Evolutionary conservation across 2,329 filamentous ascomycete genomes (phyloP), one percentile per base, ranked within the genome.

Genomic region (Fusarium sp.): DNA sequence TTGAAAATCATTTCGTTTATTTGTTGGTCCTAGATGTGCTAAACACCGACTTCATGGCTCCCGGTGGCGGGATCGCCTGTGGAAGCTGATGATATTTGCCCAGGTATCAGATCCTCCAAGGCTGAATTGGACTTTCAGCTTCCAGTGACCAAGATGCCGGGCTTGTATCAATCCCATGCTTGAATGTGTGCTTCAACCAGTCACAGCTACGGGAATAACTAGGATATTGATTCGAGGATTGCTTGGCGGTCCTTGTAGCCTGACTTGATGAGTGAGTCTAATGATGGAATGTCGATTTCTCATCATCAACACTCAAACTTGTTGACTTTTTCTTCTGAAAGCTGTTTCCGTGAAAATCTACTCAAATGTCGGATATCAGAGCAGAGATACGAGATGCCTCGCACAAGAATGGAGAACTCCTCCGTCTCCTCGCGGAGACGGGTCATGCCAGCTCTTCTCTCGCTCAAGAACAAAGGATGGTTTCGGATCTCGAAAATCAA

Each of bases 401-500:
- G 1, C 78, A 81, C 11, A 81, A 81, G 43, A 86, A 88, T 74
- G 77, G 68, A 5, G 80, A 85, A 41, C 83, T 90, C 4, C 82
- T 90, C 9, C 72, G 80, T 37, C 84, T 84, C 14, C 83, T 91
- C 30, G 79, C 84, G 23, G 80, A 87, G 59, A 89, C 87, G 2
- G 85, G 88, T 72, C 84, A 89, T 74, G 87, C 88, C 0, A 73
- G 79, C 2, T 82, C 86, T 0, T 82, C 84, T 10, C 81, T 89
- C 4, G 77, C 84, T 60, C 83, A 88, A 58, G 87, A 88, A 52
- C 80, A 79, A 27, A 79, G 79, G 34, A 85, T 87, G 71, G 82
- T 90, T 35, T 71, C 74, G 6, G 85, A 88, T 65, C 83, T 90
- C 10, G 80, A 87, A 30, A 73, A 72, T 9, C 82, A 88, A 62